Evolutionary conservation across 257 asterid genomes (phyloP).

Genomic region (Linderniella brevidens): DNA sequence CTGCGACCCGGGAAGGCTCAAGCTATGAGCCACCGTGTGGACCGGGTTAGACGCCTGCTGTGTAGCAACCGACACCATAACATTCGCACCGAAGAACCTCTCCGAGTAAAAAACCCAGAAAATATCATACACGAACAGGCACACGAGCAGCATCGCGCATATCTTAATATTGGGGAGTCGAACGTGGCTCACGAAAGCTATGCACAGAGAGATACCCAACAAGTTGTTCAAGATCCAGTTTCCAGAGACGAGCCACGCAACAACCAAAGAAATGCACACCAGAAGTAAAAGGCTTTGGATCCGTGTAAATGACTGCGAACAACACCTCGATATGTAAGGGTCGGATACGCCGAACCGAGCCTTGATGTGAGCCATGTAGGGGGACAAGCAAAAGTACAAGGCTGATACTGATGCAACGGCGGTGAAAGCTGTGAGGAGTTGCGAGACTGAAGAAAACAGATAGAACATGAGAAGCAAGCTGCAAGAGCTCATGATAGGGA

Average conservation of each 20-base stretch:
- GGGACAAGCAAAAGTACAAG: slow-evolving; percentile 66
- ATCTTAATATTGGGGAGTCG: slow-evolving; percentile 93
- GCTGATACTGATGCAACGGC: slow-evolving; percentile 87
- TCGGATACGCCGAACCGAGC: slow-evolving; percentile 55
- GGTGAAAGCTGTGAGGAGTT: slow-evolving; percentile 75
- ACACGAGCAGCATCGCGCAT: slow-evolving; percentile 72
- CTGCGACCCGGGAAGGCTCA: slow-evolving; percentile 89
- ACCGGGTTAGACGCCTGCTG: slow-evolving; percentile 89
- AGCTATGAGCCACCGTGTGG: slow-evolving; percentile 75
- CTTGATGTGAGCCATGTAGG: slow-evolving; percentile 44
- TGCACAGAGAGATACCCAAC: slow-evolving; percentile 86
- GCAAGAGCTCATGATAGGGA: slow-evolving; percentile 91
- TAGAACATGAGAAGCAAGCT: slow-evolving; percentile 94
- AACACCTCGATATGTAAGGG: slow-evolving; percentile 71
- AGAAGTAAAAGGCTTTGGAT: slow-evolving; percentile 41
- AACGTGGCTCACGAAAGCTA: slow-evolving; percentile 94
- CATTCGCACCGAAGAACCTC: slow-evolving; percentile 88
- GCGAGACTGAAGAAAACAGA: slow-evolving; percentile 84
- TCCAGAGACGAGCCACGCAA: slow-evolving; percentile 77
- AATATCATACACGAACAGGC: slow-evolving; percentile 78
- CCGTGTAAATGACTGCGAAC: slow-evolving; percentile 64
- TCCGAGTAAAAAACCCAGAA: slow-evolving; percentile 96
- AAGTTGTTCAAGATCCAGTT: slow-evolving; percentile 85
- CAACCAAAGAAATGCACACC: slow-evolving; percentile 36
- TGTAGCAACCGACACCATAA: slow-evolving; percentile 94